Base-by-base conservation (phyloP, 805 yeast genomes). In the Candida adriatica region DNA sequence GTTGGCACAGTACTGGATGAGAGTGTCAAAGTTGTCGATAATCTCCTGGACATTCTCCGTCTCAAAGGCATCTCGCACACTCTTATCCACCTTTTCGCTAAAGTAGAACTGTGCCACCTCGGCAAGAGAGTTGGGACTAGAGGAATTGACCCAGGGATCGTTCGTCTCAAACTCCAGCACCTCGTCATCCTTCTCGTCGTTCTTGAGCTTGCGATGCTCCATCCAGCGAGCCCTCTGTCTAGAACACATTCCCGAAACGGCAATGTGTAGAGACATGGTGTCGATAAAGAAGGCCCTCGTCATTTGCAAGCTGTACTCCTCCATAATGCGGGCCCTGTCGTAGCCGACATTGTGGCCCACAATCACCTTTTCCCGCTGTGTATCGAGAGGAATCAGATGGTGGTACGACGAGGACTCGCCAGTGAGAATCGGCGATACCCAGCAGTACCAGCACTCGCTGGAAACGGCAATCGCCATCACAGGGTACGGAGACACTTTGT, bases 321-420 rank as follows among this genome's bases (percentile, higher is more conserved):
- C 96, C 18, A 62, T 43, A 1, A 90, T 74, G 21, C 95, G 67
- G 1, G 95, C 90, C 27, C 99, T 68, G 56, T 92, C 99, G 50
- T 78, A 92, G 6, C 92, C 78, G 3, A 92, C 79, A 49, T 90
- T 87, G 54, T 86, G 95, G 0, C 99, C 99, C 4, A 94, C 68
- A 2, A 92, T 65, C 6, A 92, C 60, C 41, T 75, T 78, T 6
- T 69, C 65, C 2, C 45, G 46, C 7, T 49, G 26, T 0, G 76
- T 63, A 39, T 83, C 75, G 52, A 90, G 51, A 0, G 97, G 96
- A 0, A 94, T 74, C 33, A 94, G 57, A 45, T 86, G 94, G 18
- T 78, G 69, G 13, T 37, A 46, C 2, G 40, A 27, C 2, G 43
- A 27, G 3, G 75, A 58, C 29, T 73, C 75, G 3, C 70, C 71